Base-by-base conservation (phyloP, 192 early-diverging fungal species). In the Backusella sp. region DNA sequence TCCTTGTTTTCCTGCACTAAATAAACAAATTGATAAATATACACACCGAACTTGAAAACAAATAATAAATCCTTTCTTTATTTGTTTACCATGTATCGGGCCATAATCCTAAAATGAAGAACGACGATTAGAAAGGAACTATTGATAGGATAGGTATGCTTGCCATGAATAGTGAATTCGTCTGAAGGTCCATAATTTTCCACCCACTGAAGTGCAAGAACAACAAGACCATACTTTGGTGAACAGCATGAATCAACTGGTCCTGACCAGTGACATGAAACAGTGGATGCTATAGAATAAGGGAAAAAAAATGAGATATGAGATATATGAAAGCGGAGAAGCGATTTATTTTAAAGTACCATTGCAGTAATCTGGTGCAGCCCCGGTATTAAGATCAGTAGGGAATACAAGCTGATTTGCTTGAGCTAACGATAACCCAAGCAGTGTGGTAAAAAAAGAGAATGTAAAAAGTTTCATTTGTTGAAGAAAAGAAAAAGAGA, bases 121-220 rank as follows among this genome's bases (percentile, higher is more conserved):
- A 12, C 42, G 21, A 8, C 32, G 19, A 28, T 12, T 15, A 44
- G 4, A 26, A 52, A 1, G 14, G 12, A 17, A 49, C 6, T 7
- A 17, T n/a, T 49, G 46, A 49, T 49, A 49, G 1, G 19, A 49
- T 6, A 15, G 23, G 1, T 41, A 41, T 32, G 69, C 59, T 67
- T 73, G 59, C 84, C 84, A 59, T 85, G 84, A 23, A 85, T 79
- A 21, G 84, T 85, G 28, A 82, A 85, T 75, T 82, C 77, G 30
- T 82, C 68, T 3, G 21, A 14, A 12, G 84, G 84, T 68, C 84
- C 84, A 52, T 68, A 74, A 19, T 49, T 32, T 21, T 65, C 34
- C 4, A 73, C 73, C 84, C 84, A 85, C 52, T 85, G 80, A 17
- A 77, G 73, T 28, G 76, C 67, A 28, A 81, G 69, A 36, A 81